Evolutionary conservation across 805 yeast genomes (phyloP), one percentile per base, ranked within the genome.

Genomic region (Limtongia smithiae): DNA sequence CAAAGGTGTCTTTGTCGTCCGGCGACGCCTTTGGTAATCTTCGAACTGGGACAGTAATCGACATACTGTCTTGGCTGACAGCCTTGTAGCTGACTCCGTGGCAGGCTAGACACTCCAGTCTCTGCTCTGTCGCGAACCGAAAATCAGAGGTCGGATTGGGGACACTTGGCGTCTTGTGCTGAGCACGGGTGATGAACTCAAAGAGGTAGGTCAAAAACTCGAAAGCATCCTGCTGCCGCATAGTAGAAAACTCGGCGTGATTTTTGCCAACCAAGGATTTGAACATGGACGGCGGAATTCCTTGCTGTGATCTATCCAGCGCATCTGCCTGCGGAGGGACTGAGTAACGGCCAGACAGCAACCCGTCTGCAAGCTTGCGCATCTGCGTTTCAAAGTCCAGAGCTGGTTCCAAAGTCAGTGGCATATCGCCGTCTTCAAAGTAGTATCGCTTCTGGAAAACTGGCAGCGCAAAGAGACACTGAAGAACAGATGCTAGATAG

Each of bases 151-250:
- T 76, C 0, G 87, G 81, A 24, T 70, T 69, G n/a, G n/a, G 17
- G 3, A 4, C 11, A 0, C 55, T 17, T 11, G 14, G 28, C 8
- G 48, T 42, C 36, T 50, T 51, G 22, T 44, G 50, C 22, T 44
- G 48, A 15, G 59, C 52, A 8, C 58, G 57, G 28, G 52, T 48
- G 24, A 89, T 65, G 54, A 78, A 75, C 48, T 82, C 84, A 25
- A 82, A 62, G 7, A 91, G 66, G 63, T 81, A 84, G 4, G 79
- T 68, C 67, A 89, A 77, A 63, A 89, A 93, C 65, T 93, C 98
- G 71, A 82, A 85, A 0, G 97, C 93, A 70, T 93, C 99, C 66
- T 93, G 98, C 64, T 93, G 99, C 59, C 81, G 79, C 75, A 82
- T 85, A 0, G 95, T 82, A 38, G 82, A 74, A 60, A 93, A 93